Evolutionary conservation across 495 filamentous ascomycete species (phyloP), one percentile per base, ranked within the genome.

Genomic region (Glonium stellatum): DNA sequence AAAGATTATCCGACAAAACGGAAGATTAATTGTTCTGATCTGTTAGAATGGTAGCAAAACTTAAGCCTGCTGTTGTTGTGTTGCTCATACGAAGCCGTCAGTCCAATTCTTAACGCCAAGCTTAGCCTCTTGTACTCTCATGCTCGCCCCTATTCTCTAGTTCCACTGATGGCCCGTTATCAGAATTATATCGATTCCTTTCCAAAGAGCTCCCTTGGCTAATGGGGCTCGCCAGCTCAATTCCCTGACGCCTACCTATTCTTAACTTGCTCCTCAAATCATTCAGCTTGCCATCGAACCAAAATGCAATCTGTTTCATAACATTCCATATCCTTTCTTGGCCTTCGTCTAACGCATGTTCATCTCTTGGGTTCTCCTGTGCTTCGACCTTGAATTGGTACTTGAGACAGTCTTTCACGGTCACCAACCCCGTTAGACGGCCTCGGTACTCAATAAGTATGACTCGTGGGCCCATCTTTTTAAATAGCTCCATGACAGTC

Each of bases 401-500:
- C 72, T 95, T 96, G 57, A 98, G 74, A 61, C 95, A 97, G 73
- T 98, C 93, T 73, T 98, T 98, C 60, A 97, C 88, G 0, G 93
- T 98, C 11, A 98, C 90, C 5, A 97, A 78, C 1, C 93, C 93
- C 0, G 79, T 80, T 2, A 98, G 79, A 36, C 82, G 80, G 22
- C 93, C 93, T 49, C 86, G 85, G 68, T 96, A 86, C 70, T 98
- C 95, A 46, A 97, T 88, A 15, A 97, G 79, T 54, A 98, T 90
- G 12, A 96, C 90, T 1, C 95, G 84, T 1, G 93, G 93, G 0
- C 95, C 93, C 73, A 98, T 92, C 77, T 98, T 98, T 70, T 93
- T 92, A 79, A 98, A 98, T 47, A 97, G 83, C 71, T 98, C 93
- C 90, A 97, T 97, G 47, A 96, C 93, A 0, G 93, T 98, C 73